Evolutionary conservation across 305 asterid genomes (phyloP).

Genomic region (Fraxinus velutina): DNA sequence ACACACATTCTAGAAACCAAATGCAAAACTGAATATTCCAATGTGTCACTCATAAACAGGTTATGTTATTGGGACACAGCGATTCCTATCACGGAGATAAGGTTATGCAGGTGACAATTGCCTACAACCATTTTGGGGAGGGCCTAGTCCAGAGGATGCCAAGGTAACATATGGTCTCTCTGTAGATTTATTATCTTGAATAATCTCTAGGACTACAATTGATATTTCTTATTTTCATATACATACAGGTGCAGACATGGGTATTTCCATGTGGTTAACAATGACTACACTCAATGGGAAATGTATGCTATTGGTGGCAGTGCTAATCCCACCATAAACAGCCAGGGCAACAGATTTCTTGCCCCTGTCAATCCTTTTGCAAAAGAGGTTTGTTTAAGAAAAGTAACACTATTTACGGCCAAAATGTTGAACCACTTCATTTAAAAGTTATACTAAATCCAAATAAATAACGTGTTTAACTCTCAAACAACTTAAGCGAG

Average conservation of each 20-base stretch:
- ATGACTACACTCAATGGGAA: conserved; percentile 74
- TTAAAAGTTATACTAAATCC: not conserved
- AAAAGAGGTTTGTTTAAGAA: conserved; percentile 47
- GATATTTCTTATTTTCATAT: not conserved
- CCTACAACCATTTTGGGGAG: conserved; percentile 73
- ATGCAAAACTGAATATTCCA: not conserved
- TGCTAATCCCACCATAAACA: conserved; percentile 75
- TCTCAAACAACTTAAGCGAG: not conserved
- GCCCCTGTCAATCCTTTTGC: conserved; percentile 70
- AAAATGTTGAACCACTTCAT: not conserved
- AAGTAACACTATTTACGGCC: not conserved
- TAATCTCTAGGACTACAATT: not conserved
- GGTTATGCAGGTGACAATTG: conserved; percentile 72
- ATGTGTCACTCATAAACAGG: conserved; percentile 31
- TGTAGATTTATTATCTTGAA: not conserved
- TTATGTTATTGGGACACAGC: conserved; percentile 63
- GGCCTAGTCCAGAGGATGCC: conserved; percentile 81
- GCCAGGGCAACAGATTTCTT: conserved; percentile 77
- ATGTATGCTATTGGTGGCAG: conserved; percentile 89
- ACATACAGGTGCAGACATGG: conserved; percentile 68
- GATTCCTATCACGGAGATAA: conserved; percentile 56
- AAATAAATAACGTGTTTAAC: not conserved
- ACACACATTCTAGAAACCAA: not conserved
- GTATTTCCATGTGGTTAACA: conserved; percentile 74
- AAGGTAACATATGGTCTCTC: conserved; percentile 28